Evolutionary conservation across 2,329 filamentous ascomycete species (phyloP).

Genomic region (Sclerotinia sclerotiorum): DNA sequence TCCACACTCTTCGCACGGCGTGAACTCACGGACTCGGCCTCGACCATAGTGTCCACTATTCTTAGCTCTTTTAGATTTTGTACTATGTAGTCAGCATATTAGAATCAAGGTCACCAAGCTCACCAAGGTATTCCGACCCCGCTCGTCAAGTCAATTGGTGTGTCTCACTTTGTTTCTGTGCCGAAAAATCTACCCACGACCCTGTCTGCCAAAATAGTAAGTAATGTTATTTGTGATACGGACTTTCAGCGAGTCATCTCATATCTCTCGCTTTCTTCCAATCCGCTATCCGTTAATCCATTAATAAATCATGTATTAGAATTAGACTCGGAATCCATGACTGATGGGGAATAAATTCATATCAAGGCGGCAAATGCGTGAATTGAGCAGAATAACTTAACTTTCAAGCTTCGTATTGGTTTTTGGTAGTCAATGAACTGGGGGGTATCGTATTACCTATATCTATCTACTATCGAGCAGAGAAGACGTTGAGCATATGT

Average conservation of each 20-base stretch:
- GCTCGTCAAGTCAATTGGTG: slow-evolving; percentile 15
- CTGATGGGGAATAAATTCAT: slow-evolving; percentile 12
- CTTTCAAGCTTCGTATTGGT: not conserved
- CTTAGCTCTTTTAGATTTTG: slow-evolving; percentile 21
- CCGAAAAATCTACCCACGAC: slow-evolving; percentile 3
- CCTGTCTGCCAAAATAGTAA: slow-evolving; percentile 7
- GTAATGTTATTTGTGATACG: slow-evolving; percentile 23
- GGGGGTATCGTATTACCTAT: slow-evolving; percentile 5
- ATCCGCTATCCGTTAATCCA: slow-evolving; percentile 6
- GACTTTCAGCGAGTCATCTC: slow-evolving; percentile 19
- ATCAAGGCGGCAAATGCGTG: slow-evolving; percentile 37
- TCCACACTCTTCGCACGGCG: slow-evolving; percentile 17
- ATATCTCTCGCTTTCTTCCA: slow-evolving; percentile 20
- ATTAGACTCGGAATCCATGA: slow-evolving; percentile 16
- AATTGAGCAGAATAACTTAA: slow-evolving; percentile 21
- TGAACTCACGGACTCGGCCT: slow-evolving; percentile 22
- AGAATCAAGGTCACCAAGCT: slow-evolving; percentile 14
- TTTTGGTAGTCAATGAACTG: not conserved
- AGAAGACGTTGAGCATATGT: slow-evolving; percentile 15
- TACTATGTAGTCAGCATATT: slow-evolving; percentile 10
- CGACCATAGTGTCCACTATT: slow-evolving; percentile 28
- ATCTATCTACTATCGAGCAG: not conserved
- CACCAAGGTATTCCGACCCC: slow-evolving; percentile 22
- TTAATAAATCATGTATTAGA: slow-evolving; percentile 1
- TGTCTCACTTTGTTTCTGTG: slow-evolving; percentile 15